Conservation (phyloP, 1,139 yeast genomes). For the Ogataea hybrid region DNA sequence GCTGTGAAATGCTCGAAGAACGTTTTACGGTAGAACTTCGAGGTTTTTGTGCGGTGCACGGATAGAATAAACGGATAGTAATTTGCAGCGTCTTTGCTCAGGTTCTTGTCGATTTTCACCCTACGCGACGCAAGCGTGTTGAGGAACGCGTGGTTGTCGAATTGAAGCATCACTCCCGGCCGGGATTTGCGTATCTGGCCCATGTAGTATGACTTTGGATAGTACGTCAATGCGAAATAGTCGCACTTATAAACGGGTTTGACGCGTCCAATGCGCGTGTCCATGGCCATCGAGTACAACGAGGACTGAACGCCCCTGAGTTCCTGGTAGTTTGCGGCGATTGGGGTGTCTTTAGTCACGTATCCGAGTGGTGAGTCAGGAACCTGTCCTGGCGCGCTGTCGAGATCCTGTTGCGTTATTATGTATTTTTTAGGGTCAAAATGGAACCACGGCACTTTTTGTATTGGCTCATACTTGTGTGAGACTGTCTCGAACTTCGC, state of each 20-base stretch:
- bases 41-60: no score
- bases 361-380: no score
- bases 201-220: slow-evolving; percentile 45
- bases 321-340: slow-evolving; percentile 12
- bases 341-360: slow-evolving; percentile 14
- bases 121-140: slow-evolving; percentile 16
- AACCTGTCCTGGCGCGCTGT: slow-evolving; percentile 13
- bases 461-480: slow-evolving; percentile 9
- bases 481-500: neutral
- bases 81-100: slow-evolving; percentile 4
- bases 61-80: no score
- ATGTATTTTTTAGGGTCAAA: slow-evolving; percentile 16
- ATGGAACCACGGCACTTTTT: slow-evolving; percentile 13
- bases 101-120: slow-evolving; percentile 29
- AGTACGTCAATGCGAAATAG: slow-evolving; percentile 37
- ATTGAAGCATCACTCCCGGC: slow-evolving; percentile 41
- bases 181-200: slow-evolving; percentile 47
- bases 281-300: slow-evolving; percentile 15
- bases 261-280: slow-evolving; percentile 7
- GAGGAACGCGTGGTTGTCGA: slow-evolving; percentile 28
- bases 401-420: slow-evolving; percentile 14
- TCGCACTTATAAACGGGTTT: slow-evolving; percentile 28
- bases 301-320: slow-evolving; percentile 29
- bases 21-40: no score
- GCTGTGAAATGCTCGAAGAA: no score